Evolutionary conservation across 148 eudicot genomes (phyloP).

Genomic region (Diospyros lotus): DNA sequence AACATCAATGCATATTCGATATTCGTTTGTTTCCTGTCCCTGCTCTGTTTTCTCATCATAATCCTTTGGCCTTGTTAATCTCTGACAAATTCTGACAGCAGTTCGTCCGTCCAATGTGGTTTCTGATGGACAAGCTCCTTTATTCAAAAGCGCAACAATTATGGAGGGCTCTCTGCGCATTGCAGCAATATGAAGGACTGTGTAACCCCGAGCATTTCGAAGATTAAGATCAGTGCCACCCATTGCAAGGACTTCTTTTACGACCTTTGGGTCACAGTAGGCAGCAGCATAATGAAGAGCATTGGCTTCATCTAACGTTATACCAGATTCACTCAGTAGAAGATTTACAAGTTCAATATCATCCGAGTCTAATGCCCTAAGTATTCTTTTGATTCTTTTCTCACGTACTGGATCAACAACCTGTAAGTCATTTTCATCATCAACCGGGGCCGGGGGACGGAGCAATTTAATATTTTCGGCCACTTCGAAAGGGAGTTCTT

Average conservation of each 20-base stretch:
- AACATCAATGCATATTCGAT: neutral
- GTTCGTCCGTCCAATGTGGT: slow-evolving; percentile 2
- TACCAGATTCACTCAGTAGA: neutral
- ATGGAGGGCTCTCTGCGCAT: neutral
- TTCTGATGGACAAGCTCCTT: neutral
- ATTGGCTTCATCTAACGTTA: slow-evolving; percentile 6
- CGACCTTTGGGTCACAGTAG: slow-evolving; percentile 1
- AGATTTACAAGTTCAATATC: neutral
- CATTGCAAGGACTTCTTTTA: neutral
- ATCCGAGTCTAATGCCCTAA: neutral
- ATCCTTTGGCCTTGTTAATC: slow-evolving; percentile 1
- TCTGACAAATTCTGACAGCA: slow-evolving; percentile 1
- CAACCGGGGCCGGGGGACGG: neutral
- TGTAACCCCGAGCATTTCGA: neutral
- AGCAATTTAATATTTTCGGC: neutral
- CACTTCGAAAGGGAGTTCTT: neutral
- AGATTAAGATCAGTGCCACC: neutral
- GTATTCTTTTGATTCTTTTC: neutral
- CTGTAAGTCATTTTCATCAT: neutral
- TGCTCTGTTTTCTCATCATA: neutral
- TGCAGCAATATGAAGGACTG: neutral
- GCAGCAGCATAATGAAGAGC: slow-evolving; percentile 3
- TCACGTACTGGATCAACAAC: neutral
- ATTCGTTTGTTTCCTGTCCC: neutral
- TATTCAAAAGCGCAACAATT: neutral